Evolutionary conservation across 139 green algal genomes (phyloP).

Genomic region (Gonium pectorale): DNA sequence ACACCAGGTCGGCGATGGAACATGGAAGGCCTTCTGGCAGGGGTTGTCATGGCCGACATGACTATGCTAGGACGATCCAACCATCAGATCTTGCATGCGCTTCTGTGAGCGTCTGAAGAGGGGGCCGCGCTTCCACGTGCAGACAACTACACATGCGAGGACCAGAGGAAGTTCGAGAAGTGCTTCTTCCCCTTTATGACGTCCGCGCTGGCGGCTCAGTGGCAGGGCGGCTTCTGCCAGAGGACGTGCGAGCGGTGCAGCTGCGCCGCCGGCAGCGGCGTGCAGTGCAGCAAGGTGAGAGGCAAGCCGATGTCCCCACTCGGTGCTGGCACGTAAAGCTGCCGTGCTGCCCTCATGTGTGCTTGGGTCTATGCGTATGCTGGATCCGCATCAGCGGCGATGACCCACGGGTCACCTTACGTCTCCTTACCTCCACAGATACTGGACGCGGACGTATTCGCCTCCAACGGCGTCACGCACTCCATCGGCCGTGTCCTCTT

Average conservation of each 20-base stretch:
- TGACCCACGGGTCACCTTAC: background rate
- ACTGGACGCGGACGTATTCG: constrained; percentile 51
- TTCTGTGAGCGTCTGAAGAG: too few species aligned
- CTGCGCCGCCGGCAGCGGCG: constrained; percentile 57
- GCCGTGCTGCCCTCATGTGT: background rate
- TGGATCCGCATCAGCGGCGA: background rate
- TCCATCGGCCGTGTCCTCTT: constrained; percentile 74
- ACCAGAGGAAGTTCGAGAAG: constrained; percentile 57
- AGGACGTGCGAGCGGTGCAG: constrained; percentile 70
- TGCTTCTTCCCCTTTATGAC: constrained; percentile 67
- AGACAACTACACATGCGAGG: constrained; percentile 69
- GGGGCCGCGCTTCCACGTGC: background rate
- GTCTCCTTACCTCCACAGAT: constrained; percentile 19
- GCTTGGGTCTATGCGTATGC: background rate
- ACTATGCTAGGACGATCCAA: too few species aligned
- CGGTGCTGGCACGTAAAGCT: background rate
- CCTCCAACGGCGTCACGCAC: constrained; percentile 73
- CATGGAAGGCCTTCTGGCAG: too few species aligned
- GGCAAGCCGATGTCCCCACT: background rate
- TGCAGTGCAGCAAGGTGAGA: constrained; percentile 55
- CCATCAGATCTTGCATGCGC: background rate
- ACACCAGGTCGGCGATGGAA: constrained; percentile 59
- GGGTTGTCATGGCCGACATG: too few species aligned
- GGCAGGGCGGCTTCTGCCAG: constrained; percentile 78
- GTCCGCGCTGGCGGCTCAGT: constrained; percentile 67